These are phyloP conservation scores for Lecanoromycetidae sp. DNA, from an alignment of 2,329 filamentous ascomycete species.

Conservation along the genomic window DNA sequence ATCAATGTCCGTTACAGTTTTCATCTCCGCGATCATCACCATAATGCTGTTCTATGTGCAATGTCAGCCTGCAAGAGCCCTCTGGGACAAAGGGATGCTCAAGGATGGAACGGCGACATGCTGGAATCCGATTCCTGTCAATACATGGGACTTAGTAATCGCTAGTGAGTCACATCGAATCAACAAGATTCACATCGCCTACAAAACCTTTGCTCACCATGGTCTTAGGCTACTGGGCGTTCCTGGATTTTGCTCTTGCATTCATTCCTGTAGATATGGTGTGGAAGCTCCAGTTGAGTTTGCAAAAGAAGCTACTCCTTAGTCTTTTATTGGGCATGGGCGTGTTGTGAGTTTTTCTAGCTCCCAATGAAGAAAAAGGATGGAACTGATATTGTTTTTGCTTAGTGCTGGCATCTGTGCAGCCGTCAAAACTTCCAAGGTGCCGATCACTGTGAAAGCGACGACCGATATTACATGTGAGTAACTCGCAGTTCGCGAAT, in stretches of 20 bases:
- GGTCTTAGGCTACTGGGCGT: slow-evolving; percentile 13
- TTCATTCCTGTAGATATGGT: slow-evolving; percentile 24
- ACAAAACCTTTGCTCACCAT: neutral
- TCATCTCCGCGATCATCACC: slow-evolving; percentile 8
- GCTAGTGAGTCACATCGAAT: slow-evolving; percentile 12
- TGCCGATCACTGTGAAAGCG: slow-evolving; percentile 9
- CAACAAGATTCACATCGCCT: too few relatives aligned
- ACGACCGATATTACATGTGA: slow-evolving; percentile 11
- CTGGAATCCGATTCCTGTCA: slow-evolving; percentile 13
- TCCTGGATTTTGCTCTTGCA: slow-evolving; percentile 26
- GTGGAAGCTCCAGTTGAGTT: slow-evolving; percentile 26
- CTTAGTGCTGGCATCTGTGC: slow-evolving; percentile 11
- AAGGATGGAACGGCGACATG: slow-evolving; percentile 10
- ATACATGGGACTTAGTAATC: slow-evolving; percentile 13
- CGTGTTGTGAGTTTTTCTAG: slow-evolving; percentile 21
- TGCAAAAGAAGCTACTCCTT: slow-evolving; percentile 24
- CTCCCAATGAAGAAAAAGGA: neutral
- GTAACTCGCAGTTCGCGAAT: neutral
- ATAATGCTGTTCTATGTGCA: slow-evolving; percentile 13
- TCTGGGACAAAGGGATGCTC: slow-evolving; percentile 14
- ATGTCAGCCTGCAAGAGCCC: slow-evolving; percentile 12
- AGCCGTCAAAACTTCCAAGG: slow-evolving; percentile 14
- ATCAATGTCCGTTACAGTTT: slow-evolving; percentile 10
- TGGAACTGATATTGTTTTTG: neutral
- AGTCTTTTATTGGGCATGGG: slow-evolving; percentile 24